Evolutionary conservation across 805 yeast genomes (phyloP), one percentile per base, ranked within the genome.

Genomic region (Yamadazyma akitaensis): DNA sequence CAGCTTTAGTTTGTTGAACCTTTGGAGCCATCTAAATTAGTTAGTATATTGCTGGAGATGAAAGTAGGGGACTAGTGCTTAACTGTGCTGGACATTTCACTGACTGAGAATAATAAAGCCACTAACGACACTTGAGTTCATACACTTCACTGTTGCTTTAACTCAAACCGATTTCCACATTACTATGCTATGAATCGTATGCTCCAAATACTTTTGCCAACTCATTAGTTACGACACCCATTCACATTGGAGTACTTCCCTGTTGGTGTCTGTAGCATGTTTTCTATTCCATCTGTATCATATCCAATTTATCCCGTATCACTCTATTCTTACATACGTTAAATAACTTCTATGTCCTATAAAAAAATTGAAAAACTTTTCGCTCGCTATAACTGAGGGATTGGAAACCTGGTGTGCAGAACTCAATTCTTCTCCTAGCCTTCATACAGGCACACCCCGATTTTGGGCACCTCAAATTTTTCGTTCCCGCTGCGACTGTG

Each of bases 1-100:
- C 97, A 79, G 97, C 97, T 83, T 92, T 92, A 72, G 97, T 86
- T 79, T 89, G 91, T 85, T 92, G 97, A 81, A 88, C 81, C 82
- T 92, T 92, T 83, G 97, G 97, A 79, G 97, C 96, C 97, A 92
- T 89, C 84, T 79, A 63, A 40, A 48, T 21, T 54, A 47, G 44
- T 41, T 41, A 41, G 44, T 42, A 42, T 32, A 16, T 21, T 13
- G 32, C 10, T 28, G 5, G 32, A 28, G 10, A 12, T 9, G 10
- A 11, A 9, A 28, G 10, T 11, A 28, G 24, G 24, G 7, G 24
- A 21, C 24, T 21, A 21, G 6, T 21, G 24, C 24, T 21, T 4
- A 7, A 21, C 7, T 21, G 24, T 21, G 7, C 24, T 21, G 7
- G 4, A 21, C 24, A 7, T 7, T 21, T 21, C n/a, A n/a, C n/a